Conservation (phyloP, 2,329 filamentous ascomycete genomes). For the Laburnicola sp. region DNA sequence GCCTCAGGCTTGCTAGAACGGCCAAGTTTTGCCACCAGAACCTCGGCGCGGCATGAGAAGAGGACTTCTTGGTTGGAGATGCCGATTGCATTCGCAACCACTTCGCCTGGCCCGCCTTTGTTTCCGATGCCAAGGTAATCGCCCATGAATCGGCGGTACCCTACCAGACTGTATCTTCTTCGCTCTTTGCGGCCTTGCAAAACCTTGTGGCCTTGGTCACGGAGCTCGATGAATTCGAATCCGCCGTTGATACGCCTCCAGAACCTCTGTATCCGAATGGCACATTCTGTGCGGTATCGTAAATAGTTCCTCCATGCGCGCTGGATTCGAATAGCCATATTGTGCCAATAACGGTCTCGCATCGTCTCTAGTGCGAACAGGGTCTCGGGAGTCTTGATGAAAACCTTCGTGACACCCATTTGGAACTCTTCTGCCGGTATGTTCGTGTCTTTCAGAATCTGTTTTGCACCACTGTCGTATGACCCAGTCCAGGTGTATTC, state of each 20-base stretch:
- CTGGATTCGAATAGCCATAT: conserved; percentile 98
- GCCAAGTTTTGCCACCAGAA: conserved; percentile 92
- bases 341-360: conserved; percentile 98
- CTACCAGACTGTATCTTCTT: conserved; percentile 84
- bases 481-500: conserved; percentile 96
- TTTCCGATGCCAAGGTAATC: conserved; percentile 93
- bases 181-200: conserved; percentile 87
- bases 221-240: conserved; percentile 82
- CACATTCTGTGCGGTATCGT: conserved; percentile 87
- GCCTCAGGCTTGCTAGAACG: conserved; percentile 92
- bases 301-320: conserved; percentile 96
- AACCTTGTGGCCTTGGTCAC: conserved; percentile 83
- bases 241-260: conserved; percentile 93
- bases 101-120: conserved; percentile 74
- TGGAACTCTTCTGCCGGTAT: conserved; percentile 96
- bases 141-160: conserved; percentile 88
- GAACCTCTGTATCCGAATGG: conserved; percentile 90
- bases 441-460: conserved; percentile 94
- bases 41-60: conserved; percentile 89
- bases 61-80: conserved; percentile 75
- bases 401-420: conserved; percentile 94
- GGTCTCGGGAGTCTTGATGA: conserved; percentile 97
- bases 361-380: conserved; percentile 96
- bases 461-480: conserved; percentile 80
- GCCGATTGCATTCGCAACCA: conserved; percentile 74